Evolutionary conservation across 306 rosid genomes (phyloP).

Genomic region (Medicago truncatula): DNA sequence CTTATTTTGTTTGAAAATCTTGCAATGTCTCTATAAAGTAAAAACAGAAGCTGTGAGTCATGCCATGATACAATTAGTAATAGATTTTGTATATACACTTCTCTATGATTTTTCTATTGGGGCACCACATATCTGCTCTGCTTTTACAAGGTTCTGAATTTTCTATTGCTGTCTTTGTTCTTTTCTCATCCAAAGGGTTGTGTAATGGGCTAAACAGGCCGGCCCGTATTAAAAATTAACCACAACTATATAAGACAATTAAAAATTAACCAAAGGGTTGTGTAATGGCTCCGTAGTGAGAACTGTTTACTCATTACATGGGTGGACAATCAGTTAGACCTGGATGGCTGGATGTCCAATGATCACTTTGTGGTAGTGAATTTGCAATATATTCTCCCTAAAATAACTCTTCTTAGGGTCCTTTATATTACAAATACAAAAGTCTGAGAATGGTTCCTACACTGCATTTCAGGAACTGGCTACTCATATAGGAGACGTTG

Average conservation of each 20-base stretch:
- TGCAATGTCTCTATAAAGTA: slow-evolving; percentile 3
- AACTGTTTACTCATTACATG: background rate
- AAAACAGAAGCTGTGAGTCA: slow-evolving; percentile 1
- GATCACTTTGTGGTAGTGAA: background rate
- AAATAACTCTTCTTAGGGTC: slow-evolving; percentile 1
- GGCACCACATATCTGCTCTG: background rate
- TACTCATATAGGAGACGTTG: slow-evolving; percentile 96
- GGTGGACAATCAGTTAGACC: background rate
- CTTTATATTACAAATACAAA: slow-evolving; percentile 5
- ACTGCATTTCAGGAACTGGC: slow-evolving; percentile 75
- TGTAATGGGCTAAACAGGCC: no score
- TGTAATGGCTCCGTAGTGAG: background rate
- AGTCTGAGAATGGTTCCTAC: slow-evolving; percentile 34
- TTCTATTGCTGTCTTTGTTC: slow-evolving; percentile 17
- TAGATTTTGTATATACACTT: background rate
- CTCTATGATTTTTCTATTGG: background rate
- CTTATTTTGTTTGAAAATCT: slow-evolving; percentile 5
- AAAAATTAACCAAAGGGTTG: background rate
- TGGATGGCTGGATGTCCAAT: background rate
- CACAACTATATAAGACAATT: no score
- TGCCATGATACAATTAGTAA: background rate
- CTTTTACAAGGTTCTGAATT: slow-evolving; percentile 30
- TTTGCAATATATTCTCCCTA: background rate
- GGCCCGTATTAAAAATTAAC: no score
- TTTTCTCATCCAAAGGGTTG: background rate